These are phyloP conservation scores for Hypomontagnella submonticulosa DNA, from an alignment of 495 filamentous ascomycete genomes.

Conservation along the genomic window DNA sequence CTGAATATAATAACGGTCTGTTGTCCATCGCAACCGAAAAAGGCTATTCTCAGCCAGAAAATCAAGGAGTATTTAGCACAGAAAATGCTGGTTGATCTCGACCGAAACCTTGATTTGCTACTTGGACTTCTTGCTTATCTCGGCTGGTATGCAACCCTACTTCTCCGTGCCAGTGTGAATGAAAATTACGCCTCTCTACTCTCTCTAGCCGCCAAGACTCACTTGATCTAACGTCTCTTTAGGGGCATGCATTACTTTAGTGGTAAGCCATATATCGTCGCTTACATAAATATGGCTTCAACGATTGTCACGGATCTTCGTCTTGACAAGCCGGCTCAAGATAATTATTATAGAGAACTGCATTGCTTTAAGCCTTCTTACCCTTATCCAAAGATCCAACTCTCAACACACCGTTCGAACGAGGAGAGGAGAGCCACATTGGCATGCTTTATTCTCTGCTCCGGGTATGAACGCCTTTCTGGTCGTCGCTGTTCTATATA, in stretches of 20 bases:
- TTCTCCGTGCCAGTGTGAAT: neutral
- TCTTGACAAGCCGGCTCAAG: conserved; percentile 60
- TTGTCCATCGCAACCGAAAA: conserved; percentile 49
- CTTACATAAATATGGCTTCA: conserved; percentile 61
- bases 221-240: conserved; percentile 18
- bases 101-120: conserved; percentile 62
- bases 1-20: conserved; percentile 59
- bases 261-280: conserved; percentile 52
- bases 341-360: conserved; percentile 28
- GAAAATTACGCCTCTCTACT: neutral
- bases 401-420: conserved; percentile 37
- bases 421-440: conserved; percentile 47
- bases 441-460: conserved; percentile 41
- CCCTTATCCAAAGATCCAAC: conserved; percentile 25
- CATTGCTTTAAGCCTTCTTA: conserved; percentile 44
- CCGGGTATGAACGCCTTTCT: conserved; percentile 27
- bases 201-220: neutral
- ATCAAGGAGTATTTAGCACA: conserved; percentile 56
- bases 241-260: conserved; percentile 46
- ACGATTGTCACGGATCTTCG: conserved; percentile 65
- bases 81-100: conserved; percentile 54
- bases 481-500: neutral
- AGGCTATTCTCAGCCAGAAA: conserved; percentile 49
- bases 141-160: conserved; percentile 50
- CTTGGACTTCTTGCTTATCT: conserved; percentile 60